These are phyloP conservation scores for Pisolithus orientalis DNA, from an alignment of 768 basidiomycete genomes.

Conservation along the genomic window DNA sequence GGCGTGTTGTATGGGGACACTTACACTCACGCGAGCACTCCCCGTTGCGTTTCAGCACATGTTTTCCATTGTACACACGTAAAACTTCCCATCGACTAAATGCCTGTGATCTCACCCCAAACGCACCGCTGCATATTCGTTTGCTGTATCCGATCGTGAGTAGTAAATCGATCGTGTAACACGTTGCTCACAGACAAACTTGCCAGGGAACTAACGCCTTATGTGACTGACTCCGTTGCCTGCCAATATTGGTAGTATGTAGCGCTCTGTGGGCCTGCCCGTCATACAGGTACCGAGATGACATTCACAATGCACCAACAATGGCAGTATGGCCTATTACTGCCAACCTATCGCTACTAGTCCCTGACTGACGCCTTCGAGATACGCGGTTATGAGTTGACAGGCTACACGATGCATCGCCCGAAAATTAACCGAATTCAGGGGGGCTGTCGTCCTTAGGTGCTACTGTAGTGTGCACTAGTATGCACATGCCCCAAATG, in stretches of 20 bases:
- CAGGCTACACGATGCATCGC: constrained; percentile 1
- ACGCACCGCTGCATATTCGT: neutral
- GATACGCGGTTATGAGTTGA: neutral
- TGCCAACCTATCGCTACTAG: too few relatives aligned
- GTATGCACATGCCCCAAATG: constrained; percentile 6
- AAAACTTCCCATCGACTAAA: constrained; percentile 8
- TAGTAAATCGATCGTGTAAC: neutral
- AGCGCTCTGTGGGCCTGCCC: neutral
- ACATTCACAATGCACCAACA: neutral
- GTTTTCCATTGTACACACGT: constrained; percentile 7
- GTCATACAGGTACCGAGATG: constrained; percentile 5
- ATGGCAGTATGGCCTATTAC: neutral
- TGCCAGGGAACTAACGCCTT: neutral
- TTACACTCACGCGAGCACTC: constrained; percentile 22
- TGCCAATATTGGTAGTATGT: neutral
- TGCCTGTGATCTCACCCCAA: neutral
- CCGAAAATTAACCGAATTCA: constrained; percentile 14
- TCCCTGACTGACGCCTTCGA: too few relatives aligned
- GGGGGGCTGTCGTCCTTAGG: neutral
- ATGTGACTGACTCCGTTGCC: neutral
- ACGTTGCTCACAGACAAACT: neutral
- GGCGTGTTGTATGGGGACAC: too few relatives aligned
- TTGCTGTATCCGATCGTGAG: neutral
- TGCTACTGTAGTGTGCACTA: constrained; percentile 2
- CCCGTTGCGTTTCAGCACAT: constrained; percentile 24